These are phyloP conservation scores for Fusarium sp. DNA, from an alignment of 2,329 filamentous ascomycete species.

Conservation along the genomic window DNA sequence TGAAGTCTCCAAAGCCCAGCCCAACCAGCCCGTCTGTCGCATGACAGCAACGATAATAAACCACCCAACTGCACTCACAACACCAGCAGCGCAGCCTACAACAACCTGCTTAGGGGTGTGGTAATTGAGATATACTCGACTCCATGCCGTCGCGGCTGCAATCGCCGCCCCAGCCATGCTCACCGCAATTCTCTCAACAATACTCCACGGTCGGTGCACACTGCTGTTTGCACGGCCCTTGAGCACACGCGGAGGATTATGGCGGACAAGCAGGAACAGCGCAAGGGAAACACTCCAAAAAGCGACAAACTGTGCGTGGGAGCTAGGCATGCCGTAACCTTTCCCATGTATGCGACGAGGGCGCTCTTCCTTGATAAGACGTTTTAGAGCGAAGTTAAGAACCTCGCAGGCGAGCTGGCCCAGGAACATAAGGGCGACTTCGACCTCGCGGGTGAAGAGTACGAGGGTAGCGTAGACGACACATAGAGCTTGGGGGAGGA, in stretches of 20 bases:
- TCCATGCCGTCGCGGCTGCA: constrained; percentile 79
- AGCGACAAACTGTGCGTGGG: constrained; percentile 92
- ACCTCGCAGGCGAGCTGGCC: constrained; percentile 94
- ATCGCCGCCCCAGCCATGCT: constrained; percentile 68
- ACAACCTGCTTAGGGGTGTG: constrained; percentile 90
- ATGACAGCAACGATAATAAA: constrained; percentile 77
- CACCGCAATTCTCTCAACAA: constrained; percentile 68
- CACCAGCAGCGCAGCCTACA: constrained; percentile 79
- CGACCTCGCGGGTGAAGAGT: constrained; percentile 90
- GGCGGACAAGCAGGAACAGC: constrained; percentile 86
- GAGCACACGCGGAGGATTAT: constrained; percentile 65
- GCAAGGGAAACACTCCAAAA: constrained; percentile 89
- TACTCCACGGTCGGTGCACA: constrained; percentile 63
- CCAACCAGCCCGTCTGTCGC: constrained; percentile 75
- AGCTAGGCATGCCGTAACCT: constrained; percentile 96
- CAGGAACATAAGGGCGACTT: constrained; percentile 88
- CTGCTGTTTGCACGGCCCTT: constrained; percentile 9
- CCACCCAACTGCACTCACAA: constrained; percentile 79
- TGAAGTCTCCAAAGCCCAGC: constrained; percentile 76
- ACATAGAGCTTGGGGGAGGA: constrained; percentile 91
- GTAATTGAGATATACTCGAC: constrained; percentile 90
- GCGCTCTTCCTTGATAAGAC: constrained; percentile 90
- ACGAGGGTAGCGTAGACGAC: constrained; percentile 90
- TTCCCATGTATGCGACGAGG: constrained; percentile 87
- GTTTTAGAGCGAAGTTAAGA: constrained; percentile 89